Conservation (phyloP, 176 grass and related monocot species). For the Elymus sibiricus region DNA sequence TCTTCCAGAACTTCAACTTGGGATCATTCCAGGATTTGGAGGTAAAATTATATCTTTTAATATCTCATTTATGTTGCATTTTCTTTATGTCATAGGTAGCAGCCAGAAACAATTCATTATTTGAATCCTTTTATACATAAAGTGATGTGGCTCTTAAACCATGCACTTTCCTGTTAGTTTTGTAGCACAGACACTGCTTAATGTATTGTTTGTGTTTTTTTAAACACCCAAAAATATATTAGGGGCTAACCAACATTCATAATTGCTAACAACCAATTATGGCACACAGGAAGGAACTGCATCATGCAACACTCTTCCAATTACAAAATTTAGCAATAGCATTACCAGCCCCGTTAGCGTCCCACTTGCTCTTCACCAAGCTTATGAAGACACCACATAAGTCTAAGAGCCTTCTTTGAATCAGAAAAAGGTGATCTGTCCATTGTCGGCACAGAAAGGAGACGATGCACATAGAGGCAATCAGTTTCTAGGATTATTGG, state of each 20-base stretch:
- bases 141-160: neutral
- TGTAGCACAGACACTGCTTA: neutral
- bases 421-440: neutral
- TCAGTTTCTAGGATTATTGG: neutral
- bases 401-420: neutral
- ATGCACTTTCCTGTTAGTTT: neutral
- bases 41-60: slow-evolving; percentile 41
- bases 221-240: neutral
- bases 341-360: neutral
- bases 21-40: slow-evolving; percentile 90
- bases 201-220: neutral
- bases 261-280: neutral
- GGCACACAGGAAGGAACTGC: neutral
- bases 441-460: neutral
- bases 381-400: neutral
- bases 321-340: neutral
- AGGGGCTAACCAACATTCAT: neutral
- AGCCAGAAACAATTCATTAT: neutral
- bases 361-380: neutral
- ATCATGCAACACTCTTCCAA: neutral
- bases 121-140: neutral
- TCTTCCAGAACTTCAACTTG: slow-evolving; percentile 88
- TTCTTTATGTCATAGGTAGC: neutral
- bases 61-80: neutral
- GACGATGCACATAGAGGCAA: neutral